Percentiles rank a stretch among this genome's conserved stretches.
Conservation (phyloP, 2,329 filamentous ascomycete species). For the Fusarium sp. region DNA sequence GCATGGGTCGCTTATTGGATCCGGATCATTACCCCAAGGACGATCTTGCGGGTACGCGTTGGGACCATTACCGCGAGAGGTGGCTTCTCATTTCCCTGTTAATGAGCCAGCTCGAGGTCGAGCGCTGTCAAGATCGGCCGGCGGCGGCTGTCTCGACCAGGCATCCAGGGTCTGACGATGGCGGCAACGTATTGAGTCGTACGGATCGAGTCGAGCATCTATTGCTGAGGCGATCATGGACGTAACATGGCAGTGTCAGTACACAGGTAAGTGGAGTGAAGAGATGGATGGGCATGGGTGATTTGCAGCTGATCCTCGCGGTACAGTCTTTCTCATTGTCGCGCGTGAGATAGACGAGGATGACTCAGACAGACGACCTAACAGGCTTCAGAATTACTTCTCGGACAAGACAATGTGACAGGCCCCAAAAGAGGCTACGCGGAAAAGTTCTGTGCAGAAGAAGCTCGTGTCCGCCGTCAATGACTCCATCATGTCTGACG, state of each 20-base stretch:
- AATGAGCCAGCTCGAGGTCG: not conserved
- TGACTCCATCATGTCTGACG: not conserved
- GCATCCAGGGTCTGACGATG: slow-evolving; percentile 1
- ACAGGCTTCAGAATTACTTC: not conserved
- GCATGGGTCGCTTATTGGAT: slow-evolving; percentile 32
- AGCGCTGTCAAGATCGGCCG: slow-evolving; percentile 2
- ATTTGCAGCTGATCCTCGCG: slow-evolving; percentile 36
- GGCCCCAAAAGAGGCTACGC: not conserved
- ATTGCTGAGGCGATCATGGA: slow-evolving; percentile 13
- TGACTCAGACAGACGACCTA: slow-evolving; percentile 35
- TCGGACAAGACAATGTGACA: not conserved
- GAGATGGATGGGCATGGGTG: slow-evolving; percentile 20
- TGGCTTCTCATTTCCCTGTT: slow-evolving; percentile 14
- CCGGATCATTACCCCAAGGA: slow-evolving; percentile 26
- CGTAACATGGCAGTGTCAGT: slow-evolving; percentile 4
- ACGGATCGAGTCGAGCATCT: not conserved
- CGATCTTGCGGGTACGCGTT: slow-evolving; percentile 35
- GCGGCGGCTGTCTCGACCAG: slow-evolving; percentile 14
- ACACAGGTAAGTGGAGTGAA: slow-evolving; percentile 17
- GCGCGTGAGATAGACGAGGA: slow-evolving; percentile 40
- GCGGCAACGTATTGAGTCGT: not conserved
- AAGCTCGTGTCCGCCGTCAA: not conserved
- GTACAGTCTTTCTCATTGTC: slow-evolving; percentile 29
- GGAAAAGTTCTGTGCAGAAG: not conserved
- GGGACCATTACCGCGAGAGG: slow-evolving; percentile 17